Conservation (phyloP, 108 stramenopile species). For the Fragilaria radians region DNA sequence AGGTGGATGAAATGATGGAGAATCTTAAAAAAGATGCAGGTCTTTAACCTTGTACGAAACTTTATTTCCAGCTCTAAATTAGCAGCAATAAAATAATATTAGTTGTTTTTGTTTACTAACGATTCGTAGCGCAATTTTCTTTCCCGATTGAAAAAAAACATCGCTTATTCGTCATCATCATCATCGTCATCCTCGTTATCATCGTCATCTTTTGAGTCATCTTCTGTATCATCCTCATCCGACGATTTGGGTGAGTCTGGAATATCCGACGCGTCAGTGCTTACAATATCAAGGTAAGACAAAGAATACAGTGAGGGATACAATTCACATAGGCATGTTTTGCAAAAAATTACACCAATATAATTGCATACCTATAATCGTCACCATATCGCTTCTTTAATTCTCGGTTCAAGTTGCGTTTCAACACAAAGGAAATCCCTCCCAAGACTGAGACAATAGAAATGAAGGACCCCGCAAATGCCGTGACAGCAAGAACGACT, state of each 20-base stretch:
- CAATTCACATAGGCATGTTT: not conserved
- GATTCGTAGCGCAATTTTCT: not conserved
- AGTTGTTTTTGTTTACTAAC: not conserved
- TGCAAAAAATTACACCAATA: not conserved
- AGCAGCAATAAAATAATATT: not conserved
- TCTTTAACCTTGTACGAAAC: conserved; percentile 15
- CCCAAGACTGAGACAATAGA: conserved; percentile 18
- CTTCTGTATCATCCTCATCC: conserved; percentile 29
- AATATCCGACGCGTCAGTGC: conserved; percentile 30
- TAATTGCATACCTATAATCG: conserved; percentile 28
- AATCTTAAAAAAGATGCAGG: conserved; percentile 43
- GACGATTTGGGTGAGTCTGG: conserved; percentile 10
- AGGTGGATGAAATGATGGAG: conserved; percentile 78
- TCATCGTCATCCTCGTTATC: conserved; percentile 4
- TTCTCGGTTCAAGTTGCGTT: conserved; percentile 25
- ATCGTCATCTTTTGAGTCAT: not conserved
- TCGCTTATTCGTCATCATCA: not conserved
- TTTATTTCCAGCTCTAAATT: not conserved
- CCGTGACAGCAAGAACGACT: conserved; percentile 13
- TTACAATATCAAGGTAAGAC: conserved; percentile 29
- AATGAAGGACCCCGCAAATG: conserved; percentile 4
- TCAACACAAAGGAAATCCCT: conserved; percentile 11
- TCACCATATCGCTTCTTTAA: conserved; percentile 49
- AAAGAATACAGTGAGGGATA: not conserved
- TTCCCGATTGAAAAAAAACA: not conserved